Percentiles rank a stretch among this genome's conserved stretches.
Conservation (phyloP, 352 stramenopile species). For the Phytophthora multivora region DNA sequence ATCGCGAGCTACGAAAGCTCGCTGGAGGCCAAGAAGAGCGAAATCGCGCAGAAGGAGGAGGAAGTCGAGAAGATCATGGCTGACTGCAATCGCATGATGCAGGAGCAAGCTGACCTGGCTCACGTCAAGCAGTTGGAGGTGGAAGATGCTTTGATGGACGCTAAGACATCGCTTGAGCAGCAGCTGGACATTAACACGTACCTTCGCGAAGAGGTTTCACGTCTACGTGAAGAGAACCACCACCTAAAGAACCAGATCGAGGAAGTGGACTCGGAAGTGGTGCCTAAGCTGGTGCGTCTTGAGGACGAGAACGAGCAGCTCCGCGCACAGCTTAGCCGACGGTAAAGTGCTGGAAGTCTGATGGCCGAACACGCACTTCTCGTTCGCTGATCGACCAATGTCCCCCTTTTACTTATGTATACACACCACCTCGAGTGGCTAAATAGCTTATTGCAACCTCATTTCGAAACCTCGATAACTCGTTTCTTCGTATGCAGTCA, state of each 20-base stretch:
- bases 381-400: not conserved
- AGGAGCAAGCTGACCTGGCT: slow-evolving; percentile 80
- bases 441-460: slow-evolving; percentile 29
- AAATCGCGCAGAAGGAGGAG: slow-evolving; percentile 75
- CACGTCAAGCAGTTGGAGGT: slow-evolving; percentile 85
- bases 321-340: slow-evolving; percentile 37
- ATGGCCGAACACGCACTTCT: not conserved
- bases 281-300: slow-evolving; percentile 76
- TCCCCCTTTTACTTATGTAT: slow-evolving; percentile 33
- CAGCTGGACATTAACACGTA: slow-evolving; percentile 88
- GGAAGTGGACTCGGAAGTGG: slow-evolving; percentile 86
- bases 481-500: slow-evolving; percentile 1
- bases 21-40: slow-evolving; percentile 58
- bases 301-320: slow-evolving; percentile 89
- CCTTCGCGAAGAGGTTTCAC: slow-evolving; percentile 76
- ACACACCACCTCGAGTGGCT: slow-evolving; percentile 23
- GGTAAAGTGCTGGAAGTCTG: slow-evolving; percentile 23
- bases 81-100: slow-evolving; percentile 87
- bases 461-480: slow-evolving; percentile 6
- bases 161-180: slow-evolving; percentile 86
- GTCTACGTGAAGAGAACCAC: slow-evolving; percentile 83
- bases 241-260: slow-evolving; percentile 88
- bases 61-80: slow-evolving; percentile 84
- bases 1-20: slow-evolving; percentile 72
- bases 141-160: slow-evolving; percentile 81